These are phyloP conservation scores for Teratosphaeria nubilosa DNA, from an alignment of 2,329 filamentous ascomycete genomes.

Conservation along the genomic window DNA sequence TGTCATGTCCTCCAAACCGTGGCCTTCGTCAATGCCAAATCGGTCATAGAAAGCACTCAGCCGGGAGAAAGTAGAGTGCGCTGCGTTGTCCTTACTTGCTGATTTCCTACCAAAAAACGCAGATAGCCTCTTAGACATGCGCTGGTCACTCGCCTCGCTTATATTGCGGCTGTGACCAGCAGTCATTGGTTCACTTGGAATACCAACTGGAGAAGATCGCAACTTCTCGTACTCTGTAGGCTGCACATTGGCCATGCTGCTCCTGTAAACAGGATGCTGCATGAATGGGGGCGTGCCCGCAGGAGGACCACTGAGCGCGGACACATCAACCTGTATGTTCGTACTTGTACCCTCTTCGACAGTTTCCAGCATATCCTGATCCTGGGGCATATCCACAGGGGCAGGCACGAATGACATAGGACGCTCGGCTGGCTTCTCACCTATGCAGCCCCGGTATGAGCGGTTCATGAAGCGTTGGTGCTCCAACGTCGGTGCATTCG, in stretches of 20 bases:
- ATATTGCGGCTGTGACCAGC: constrained; percentile 1
- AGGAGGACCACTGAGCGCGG: constrained; percentile 13
- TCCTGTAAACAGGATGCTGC: constrained; percentile 15
- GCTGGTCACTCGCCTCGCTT: constrained; percentile 4
- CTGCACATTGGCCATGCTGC: constrained; percentile 7
- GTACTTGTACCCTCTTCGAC: not conserved
- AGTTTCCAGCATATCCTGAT: constrained; percentile 3
- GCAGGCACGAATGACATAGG: constrained; percentile 21
- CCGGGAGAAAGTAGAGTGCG: not conserved
- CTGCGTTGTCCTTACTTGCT: not conserved
- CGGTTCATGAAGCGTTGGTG: constrained; percentile 12
- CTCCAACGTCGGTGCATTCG: not conserved
- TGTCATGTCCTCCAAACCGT: not conserved
- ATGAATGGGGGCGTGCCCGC: constrained; percentile 14
- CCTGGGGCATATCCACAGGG: constrained; percentile 7
- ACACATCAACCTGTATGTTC: constrained; percentile 10
- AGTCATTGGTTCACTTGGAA: not conserved
- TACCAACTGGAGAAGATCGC: constrained; percentile 7
- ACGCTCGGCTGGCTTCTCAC: constrained; percentile 9
- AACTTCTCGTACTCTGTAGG: constrained; percentile 16
- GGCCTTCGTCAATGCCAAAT: constrained; percentile 1
- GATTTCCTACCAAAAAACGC: constrained; percentile 13
- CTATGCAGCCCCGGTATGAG: constrained; percentile 6
- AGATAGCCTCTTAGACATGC: constrained; percentile 7
- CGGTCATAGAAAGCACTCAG: constrained; percentile 5